Conservation (phyloP, 108 stramenopile species). For the Discostella pseudostelligera region DNA sequence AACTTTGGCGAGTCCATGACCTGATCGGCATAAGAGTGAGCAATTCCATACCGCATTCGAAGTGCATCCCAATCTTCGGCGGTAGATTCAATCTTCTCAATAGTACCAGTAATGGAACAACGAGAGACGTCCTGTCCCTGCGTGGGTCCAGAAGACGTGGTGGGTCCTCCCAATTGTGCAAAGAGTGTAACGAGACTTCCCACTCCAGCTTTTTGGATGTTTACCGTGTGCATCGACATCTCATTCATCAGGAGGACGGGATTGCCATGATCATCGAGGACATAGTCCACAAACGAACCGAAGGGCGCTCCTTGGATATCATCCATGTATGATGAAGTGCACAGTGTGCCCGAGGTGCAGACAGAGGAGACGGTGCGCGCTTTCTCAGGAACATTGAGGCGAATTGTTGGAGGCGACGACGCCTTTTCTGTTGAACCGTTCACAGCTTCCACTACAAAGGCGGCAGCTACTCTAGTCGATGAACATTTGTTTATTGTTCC, state of each 20-base stretch:
- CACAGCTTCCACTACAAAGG: conserved; percentile 36
- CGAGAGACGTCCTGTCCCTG: conserved; percentile 91
- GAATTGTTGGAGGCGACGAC: conserved; percentile 51
- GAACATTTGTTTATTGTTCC: neutral
- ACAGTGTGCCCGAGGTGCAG: conserved; percentile 85
- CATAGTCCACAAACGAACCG: conserved; percentile 96
- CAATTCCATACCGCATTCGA: conserved; percentile 88
- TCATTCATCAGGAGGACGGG: conserved; percentile 96
- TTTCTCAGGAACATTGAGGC: conserved; percentile 84
- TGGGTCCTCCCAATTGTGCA: conserved; percentile 62
- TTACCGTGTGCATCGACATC: conserved; percentile 93
- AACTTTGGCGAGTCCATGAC: conserved; percentile 94
- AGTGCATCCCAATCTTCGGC: conserved; percentile 82
- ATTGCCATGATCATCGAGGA: conserved; percentile 89
- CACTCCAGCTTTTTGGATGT: conserved; percentile 64
- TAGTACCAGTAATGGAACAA: conserved; percentile 87
- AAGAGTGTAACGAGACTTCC: conserved; percentile 72
- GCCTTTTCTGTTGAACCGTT: conserved; percentile 26
- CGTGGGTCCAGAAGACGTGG: conserved; percentile 27
- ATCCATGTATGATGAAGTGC: conserved; percentile 74
- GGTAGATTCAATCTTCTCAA: conserved; percentile 69
- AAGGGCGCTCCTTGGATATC: conserved; percentile 91
- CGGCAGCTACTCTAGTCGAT: conserved; percentile 35
- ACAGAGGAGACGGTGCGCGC: conserved; percentile 82
- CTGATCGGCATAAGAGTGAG: conserved; percentile 95